A percentile compares a stretch with the other conserved stretches of the same genome.
Evolutionary conservation across 2,329 filamentous ascomycete genomes (phyloP).

Genomic region (Arthrocladium fulminans): DNA sequence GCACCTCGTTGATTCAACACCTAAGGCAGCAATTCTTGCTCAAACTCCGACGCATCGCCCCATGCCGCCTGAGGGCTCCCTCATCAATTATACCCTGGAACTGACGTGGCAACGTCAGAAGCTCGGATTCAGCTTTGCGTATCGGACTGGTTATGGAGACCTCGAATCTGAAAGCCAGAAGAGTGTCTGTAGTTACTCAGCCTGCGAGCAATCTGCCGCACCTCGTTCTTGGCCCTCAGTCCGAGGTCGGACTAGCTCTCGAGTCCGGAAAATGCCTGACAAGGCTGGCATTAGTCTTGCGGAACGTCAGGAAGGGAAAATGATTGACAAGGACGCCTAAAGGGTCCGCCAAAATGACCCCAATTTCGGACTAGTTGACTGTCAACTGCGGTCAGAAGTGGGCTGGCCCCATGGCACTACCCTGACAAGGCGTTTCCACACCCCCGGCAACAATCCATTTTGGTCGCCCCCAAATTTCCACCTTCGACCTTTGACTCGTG

Average conservation of each 20-base stretch:
- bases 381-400: not conserved
- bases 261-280: constrained; percentile 4
- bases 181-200: no score
- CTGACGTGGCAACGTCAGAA: no score
- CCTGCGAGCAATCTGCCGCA: not conserved
- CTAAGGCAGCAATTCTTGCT: not conserved
- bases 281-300: not conserved
- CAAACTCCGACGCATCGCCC: not conserved
- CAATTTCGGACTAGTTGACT: not conserved
- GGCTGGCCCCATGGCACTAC: not conserved
- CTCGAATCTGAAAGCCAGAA: no score
- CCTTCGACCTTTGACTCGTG: not conserved
- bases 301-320: not conserved
- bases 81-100: no score
- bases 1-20: not conserved
- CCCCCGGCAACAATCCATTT: not conserved
- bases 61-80: no score
- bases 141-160: no score
- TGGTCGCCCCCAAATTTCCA: not conserved
- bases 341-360: not conserved
- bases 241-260: no score
- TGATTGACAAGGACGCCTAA: not conserved
- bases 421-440: not conserved
- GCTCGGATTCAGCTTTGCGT: no score
- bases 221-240: not conserved